These are phyloP conservation scores for Fusarium verrucosum DNA, from an alignment of 2,329 filamentous ascomycete species.

Conservation along the genomic window DNA sequence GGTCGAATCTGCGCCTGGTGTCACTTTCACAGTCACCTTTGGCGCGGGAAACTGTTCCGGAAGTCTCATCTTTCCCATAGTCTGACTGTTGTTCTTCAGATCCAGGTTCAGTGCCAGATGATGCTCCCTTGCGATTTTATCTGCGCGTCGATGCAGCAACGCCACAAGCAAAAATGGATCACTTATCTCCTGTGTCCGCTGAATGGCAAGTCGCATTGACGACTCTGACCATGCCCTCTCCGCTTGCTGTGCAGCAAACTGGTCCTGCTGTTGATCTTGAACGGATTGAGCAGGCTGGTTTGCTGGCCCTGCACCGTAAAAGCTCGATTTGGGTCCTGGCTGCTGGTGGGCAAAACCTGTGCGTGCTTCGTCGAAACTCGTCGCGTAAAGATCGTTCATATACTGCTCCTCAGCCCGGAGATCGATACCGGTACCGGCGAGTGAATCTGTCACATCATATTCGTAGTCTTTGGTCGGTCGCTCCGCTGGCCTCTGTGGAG, in stretches of 20 bases:
- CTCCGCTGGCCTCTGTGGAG: constrained; percentile 69
- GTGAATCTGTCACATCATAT: constrained; percentile 83
- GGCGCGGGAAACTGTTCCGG: constrained; percentile 62
- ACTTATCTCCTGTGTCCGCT: constrained; percentile 73
- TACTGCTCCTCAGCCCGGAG: constrained; percentile 86
- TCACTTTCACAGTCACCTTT: constrained; percentile 62
- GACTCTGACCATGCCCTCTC: constrained; percentile 73
- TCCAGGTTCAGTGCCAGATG: constrained; percentile 66
- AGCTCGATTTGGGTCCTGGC: constrained; percentile 63
- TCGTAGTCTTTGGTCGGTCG: constrained; percentile 68
- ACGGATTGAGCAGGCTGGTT: constrained; percentile 67
- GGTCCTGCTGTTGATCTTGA: constrained; percentile 64
- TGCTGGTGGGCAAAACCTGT: constrained; percentile 62
- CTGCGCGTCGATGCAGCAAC: constrained; percentile 65
- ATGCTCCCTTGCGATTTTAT: constrained; percentile 67
- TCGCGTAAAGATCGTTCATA: constrained; percentile 73
- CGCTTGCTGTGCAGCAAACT: constrained; percentile 71
- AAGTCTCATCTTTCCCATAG: constrained; percentile 59
- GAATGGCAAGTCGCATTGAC: constrained; percentile 67
- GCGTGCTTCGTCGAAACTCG: constrained; percentile 59
- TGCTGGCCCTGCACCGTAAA: constrained; percentile 72
- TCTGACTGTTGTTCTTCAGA: constrained; percentile 56
- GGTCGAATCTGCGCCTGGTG: constrained; percentile 68
- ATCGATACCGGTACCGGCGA: constrained; percentile 87
- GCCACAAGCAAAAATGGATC: constrained; percentile 77